A percentile compares a stretch with the other conserved stretches of the same genome.
These are phyloP conservation scores for Podaxis sp. DNA, from an alignment of 768 basidiomycete species.

Conservation along the genomic window DNA sequence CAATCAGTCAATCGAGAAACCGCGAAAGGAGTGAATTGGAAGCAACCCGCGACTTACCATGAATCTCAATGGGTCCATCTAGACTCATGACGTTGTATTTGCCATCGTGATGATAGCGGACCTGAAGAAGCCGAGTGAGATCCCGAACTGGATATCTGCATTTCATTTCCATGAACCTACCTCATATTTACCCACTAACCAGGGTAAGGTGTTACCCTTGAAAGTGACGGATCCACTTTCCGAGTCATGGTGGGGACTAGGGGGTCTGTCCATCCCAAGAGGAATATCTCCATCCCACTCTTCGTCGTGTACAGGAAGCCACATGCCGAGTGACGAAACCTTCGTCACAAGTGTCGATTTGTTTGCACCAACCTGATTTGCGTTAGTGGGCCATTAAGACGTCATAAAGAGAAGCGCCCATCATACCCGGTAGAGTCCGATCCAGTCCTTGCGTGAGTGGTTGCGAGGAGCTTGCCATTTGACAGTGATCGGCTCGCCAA, in stretches of 20 bases:
- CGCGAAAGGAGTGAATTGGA: not conserved
- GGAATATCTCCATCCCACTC: conserved; percentile 93
- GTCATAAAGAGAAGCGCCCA: not conserved
- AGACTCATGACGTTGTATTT: conserved; percentile 94
- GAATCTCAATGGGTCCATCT: conserved; percentile 85
- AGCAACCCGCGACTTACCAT: conserved; percentile 50
- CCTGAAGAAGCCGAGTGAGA: conserved; percentile 33
- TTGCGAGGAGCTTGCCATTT: conserved; percentile 83
- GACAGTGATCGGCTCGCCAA: conserved; percentile 87
- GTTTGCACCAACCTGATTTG: conserved; percentile 77
- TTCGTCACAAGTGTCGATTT: conserved; percentile 80
- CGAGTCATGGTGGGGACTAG: conserved; percentile 36
- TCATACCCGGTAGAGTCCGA: conserved; percentile 83
- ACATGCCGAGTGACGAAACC: conserved; percentile 83
- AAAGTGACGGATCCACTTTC: conserved; percentile 72
- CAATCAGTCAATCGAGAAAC: conserved; percentile 13
- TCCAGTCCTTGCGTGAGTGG: conserved; percentile 94
- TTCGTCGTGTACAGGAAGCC: conserved; percentile 88
- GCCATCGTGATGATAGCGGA: conserved; percentile 94
- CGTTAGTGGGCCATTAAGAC: conserved; percentile 12
- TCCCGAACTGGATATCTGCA: not conserved
- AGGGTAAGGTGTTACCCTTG: conserved; percentile 77
- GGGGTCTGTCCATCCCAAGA: conserved; percentile 39
- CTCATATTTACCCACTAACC: conserved; percentile 86
- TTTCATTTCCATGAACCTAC: conserved; percentile 34